Conservation (phyloP, 345 rosid species). For the Conringia planisiliqua region DNA sequence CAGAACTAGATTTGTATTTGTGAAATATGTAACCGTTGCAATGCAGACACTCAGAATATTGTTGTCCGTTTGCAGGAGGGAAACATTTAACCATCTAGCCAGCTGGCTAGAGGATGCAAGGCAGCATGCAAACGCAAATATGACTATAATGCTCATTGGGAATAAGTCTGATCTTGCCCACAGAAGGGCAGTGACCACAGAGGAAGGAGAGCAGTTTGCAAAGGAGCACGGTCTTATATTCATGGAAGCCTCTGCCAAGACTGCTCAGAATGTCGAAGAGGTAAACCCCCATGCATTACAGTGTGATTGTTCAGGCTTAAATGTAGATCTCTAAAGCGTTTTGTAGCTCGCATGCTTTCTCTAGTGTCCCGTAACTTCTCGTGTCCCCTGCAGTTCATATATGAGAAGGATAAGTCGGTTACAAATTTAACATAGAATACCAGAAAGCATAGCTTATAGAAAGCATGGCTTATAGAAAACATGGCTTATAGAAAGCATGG, state of each 20-base stretch:
- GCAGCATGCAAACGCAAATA: constrained; percentile 97
- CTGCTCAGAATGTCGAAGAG: constrained; percentile 98
- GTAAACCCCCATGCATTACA: constrained; percentile 26
- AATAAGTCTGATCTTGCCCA: constrained; percentile 95
- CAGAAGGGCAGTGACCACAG: constrained; percentile 90
- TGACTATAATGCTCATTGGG: constrained; percentile 95
- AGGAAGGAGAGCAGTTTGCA: constrained; percentile 97
- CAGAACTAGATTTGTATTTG: not conserved
- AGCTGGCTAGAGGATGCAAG: constrained; percentile 98
- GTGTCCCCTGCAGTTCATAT: not conserved
- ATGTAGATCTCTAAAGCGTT: not conserved
- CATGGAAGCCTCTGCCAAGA: constrained; percentile 99
- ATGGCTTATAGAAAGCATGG: not conserved
- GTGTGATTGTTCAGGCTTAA: not conserved
- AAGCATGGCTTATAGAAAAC: not conserved
- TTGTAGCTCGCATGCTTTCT: not conserved
- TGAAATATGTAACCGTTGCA: not conserved
- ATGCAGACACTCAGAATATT: not conserved
- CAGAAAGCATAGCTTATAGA: not conserved
- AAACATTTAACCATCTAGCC: constrained; percentile 90
- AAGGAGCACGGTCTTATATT: constrained; percentile 94
- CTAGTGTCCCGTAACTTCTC: not conserved
- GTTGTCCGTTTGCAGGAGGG: constrained; percentile 51
- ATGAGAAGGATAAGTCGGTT: not conserved
- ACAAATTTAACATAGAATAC: not conserved